phyloP scores from a whole-genome alignment of 2,329 filamentous ascomycete genomes.

The Exophiala sideris region DNA sequence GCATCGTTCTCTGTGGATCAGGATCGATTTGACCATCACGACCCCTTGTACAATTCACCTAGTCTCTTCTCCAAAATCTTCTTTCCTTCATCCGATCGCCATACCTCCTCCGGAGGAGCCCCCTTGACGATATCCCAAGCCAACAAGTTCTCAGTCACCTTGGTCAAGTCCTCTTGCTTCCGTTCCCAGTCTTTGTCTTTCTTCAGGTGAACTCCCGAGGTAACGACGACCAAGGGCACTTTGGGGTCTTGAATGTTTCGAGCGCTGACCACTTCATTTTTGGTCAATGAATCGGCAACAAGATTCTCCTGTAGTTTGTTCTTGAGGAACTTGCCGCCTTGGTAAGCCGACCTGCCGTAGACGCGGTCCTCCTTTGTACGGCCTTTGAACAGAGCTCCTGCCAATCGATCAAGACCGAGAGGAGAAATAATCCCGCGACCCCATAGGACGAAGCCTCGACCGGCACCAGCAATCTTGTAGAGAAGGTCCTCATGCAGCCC shows the following conservation, averaged over 20 bases:
- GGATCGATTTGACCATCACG: background rate
- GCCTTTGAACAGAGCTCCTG: constrained; percentile 76
- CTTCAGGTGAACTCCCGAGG: constrained; percentile 70
- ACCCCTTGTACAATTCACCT: constrained; percentile 57
- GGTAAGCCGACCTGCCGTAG: constrained; percentile 74
- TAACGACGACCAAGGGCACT: constrained; percentile 75
- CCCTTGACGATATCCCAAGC: constrained; percentile 83
- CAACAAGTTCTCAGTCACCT: constrained; percentile 72
- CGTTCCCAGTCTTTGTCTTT: constrained; percentile 70
- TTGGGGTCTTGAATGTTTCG: constrained; percentile 73
- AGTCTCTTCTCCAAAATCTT: constrained; percentile 75
- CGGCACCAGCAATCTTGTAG: constrained; percentile 60
- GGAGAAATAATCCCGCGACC: constrained; percentile 79
- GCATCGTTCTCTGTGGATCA: background rate
- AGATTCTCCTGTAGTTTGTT: constrained; percentile 90
- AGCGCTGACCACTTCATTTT: constrained; percentile 75
- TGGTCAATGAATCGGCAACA: constrained; percentile 78
- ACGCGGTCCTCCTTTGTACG: constrained; percentile 79
- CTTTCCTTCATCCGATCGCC: constrained; percentile 71
- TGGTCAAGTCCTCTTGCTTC: constrained; percentile 80
- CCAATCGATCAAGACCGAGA: constrained; percentile 75
- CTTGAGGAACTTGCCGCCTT: constrained; percentile 80
- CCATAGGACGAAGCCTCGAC: constrained; percentile 82
- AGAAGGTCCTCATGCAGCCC: constrained; percentile 86
- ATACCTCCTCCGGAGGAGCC: constrained; percentile 76